These are phyloP conservation scores for Plectosphaerella plurivora DNA, from an alignment of 2,329 filamentous ascomycete species.

Conservation along the genomic window DNA sequence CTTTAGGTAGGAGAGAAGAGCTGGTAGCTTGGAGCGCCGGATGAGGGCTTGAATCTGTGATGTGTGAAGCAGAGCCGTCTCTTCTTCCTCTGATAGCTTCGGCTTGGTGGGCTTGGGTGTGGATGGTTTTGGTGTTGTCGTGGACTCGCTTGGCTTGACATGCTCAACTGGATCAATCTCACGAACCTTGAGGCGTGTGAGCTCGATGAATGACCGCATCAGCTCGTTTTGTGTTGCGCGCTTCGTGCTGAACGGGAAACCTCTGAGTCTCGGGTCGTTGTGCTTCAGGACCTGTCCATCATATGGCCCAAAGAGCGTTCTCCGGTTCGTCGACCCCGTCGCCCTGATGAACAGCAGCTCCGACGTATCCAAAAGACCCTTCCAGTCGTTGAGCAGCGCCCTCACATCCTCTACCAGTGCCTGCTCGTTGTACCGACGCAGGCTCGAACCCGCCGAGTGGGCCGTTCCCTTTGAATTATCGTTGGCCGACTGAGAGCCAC, in stretches of 20 bases:
- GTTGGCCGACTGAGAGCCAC: constrained; percentile 89
- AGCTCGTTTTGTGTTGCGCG: constrained; percentile 91
- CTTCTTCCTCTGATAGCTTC: constrained; percentile 77
- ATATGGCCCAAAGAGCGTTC: constrained; percentile 86
- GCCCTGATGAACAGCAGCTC: constrained; percentile 87
- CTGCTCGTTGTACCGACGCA: constrained; percentile 91
- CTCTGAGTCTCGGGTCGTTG: constrained; percentile 75
- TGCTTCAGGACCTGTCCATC: constrained; percentile 78
- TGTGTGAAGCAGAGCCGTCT: constrained; percentile 77
- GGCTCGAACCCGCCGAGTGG: constrained; percentile 84
- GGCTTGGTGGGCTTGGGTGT: constrained; percentile 45
- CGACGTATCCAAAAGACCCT: constrained; percentile 73
- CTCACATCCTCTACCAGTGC: constrained; percentile 87
- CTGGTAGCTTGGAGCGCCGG: constrained; percentile 84
- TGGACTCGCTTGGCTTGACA: constrained; percentile 31
- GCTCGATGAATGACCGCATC: constrained; percentile 89
- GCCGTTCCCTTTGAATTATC: constrained; percentile 92
- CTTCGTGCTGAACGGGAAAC: constrained; percentile 90
- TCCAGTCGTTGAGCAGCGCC: constrained; percentile 78
- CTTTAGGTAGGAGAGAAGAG: constrained; percentile 76
- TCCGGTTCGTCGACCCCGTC: constrained; percentile 78
- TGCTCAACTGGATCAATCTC: constrained; percentile 66
- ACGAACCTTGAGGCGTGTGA: constrained; percentile 83
- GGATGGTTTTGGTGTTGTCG: constrained; percentile 37
- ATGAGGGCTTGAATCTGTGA: constrained; percentile 84